These are phyloP conservation scores for Trifolium fragiferum DNA, from an alignment of 306 rosid species.

Conservation along the genomic window DNA sequence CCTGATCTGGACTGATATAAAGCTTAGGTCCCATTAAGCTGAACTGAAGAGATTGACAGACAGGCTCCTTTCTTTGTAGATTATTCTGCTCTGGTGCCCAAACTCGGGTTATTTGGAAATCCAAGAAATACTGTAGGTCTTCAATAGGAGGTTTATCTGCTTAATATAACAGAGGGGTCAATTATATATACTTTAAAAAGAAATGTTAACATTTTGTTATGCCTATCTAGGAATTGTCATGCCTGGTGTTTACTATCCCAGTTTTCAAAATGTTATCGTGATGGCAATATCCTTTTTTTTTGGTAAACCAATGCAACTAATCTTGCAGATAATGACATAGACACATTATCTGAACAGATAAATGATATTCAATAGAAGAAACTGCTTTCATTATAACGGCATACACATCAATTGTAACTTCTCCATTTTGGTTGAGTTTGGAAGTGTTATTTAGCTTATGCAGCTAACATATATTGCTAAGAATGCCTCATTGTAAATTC, in stretches of 20 bases:
- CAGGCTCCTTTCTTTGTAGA: slow-evolving; percentile 91
- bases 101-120: slow-evolving; percentile 83
- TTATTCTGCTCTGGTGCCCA: slow-evolving; percentile 95
- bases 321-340: too few relatives aligned
- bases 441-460: background rate
- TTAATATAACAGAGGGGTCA: slow-evolving; percentile 25
- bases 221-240: background rate
- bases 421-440: too few relatives aligned
- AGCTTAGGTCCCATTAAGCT: slow-evolving; percentile 99
- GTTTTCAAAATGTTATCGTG: background rate
- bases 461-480: background rate
- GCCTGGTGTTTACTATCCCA: slow-evolving; percentile 1
- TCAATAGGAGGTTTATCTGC: slow-evolving; percentile 96
- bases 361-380: too few relatives aligned
- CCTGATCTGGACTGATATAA: slow-evolving; percentile 95
- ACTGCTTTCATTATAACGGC: too few relatives aligned
- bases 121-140: slow-evolving; percentile 95
- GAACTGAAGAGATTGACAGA: slow-evolving; percentile 85
- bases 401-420: too few relatives aligned
- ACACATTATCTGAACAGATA: too few relatives aligned
- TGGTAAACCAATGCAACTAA: too few relatives aligned
- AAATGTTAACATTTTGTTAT: background rate
- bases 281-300: too few relatives aligned
- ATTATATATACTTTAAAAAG: slow-evolving; percentile 1
- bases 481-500: background rate